phyloP scores from a whole-genome alignment of 129 eudicot genomes.

The Lactuca saligna region DNA sequence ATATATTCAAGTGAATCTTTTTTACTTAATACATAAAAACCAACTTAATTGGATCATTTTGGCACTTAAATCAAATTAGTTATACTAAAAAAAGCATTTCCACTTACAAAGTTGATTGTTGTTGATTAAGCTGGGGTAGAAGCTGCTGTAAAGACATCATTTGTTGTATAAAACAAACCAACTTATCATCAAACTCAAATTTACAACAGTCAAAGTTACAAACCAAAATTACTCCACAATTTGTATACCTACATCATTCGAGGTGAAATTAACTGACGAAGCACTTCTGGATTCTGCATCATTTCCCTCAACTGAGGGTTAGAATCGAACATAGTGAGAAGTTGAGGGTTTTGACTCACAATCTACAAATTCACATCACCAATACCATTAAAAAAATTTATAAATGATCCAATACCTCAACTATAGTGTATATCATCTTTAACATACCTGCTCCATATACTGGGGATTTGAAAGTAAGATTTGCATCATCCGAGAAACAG shows the following conservation, averaged over 20 bases:
- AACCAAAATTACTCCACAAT: not conserved
- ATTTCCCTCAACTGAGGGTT: conserved; percentile 78
- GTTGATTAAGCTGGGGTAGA: conserved; percentile 61
- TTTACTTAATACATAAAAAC: too few species aligned
- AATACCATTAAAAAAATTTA: conserved; percentile 1
- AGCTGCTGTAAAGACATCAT: conserved; percentile 66
- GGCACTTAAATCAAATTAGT: too few species aligned
- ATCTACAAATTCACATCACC: conserved; percentile 39
- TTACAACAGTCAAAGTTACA: not conserved
- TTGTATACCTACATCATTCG: conserved; percentile 82
- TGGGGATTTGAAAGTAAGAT: conserved; percentile 89
- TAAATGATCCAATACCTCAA: not conserved
- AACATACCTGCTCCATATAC: conserved; percentile 79
- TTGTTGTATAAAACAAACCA: conserved; percentile 48
- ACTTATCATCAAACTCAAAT: not conserved
- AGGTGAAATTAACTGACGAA: conserved; percentile 78
- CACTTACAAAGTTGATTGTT: conserved; percentile 62
- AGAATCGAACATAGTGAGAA: conserved; percentile 56
- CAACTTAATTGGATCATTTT: too few species aligned
- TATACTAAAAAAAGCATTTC: conserved; percentile 5
- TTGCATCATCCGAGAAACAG: conserved; percentile 92
- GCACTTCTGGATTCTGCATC: conserved; percentile 69
- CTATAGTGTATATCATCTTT: not conserved
- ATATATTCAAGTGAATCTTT: too few species aligned
- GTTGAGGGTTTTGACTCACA: conserved; percentile 66